Evolutionary conservation across 2,329 filamentous ascomycete genomes (phyloP), one percentile per base, ranked within the genome.

Genomic region (Myriosclerotinia scirpicola): DNA sequence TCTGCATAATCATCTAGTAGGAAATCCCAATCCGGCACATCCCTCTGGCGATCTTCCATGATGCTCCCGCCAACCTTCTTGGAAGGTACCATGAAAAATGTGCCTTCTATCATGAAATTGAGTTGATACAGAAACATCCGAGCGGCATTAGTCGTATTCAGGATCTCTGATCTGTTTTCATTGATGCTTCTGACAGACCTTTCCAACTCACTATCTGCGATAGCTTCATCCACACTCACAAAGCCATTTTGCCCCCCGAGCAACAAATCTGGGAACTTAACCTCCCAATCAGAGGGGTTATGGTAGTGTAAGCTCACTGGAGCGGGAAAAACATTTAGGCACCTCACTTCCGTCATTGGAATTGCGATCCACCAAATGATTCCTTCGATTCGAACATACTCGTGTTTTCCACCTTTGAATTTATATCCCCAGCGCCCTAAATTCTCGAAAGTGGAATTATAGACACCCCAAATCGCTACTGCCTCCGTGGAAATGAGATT

Each of bases 41-140:
- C 17, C 44, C 0, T 7, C 15, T 5, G 3, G 17, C 8, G 0
- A 46, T 6, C 0, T 1, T 8, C 44, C 17, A 20, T 6, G 2
- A 17, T 7, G 17, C 17, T 46, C 17, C 20, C 17, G 17, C 8
- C 7, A n/a, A 20, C 17, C 17, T 20, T 20, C 44, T 17, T 8
- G 44, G 44, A 17, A 46, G 20, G 4, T 46, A 46, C 1, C 17
- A 9, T 17, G 17, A n/a, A 8, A n/a, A n/a, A n/a, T 15, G 0
- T 6, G 44, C 44, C 44, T 20, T 46, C 6, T 6, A 46, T 9
- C 17, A 20, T 9, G 7, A 46, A 46, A n/a, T 20, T 5, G 8
- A n/a, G n/a, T n/a, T n/a, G n/a, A n/a, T n/a, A n/a, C 17, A 46
- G 17, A 5, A 7, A 17, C 5, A 20, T 2, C 17, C 17, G 17